Base-by-base conservation (phyloP, 495 filamentous ascomycete species). In the Xylona heveae region DNA sequence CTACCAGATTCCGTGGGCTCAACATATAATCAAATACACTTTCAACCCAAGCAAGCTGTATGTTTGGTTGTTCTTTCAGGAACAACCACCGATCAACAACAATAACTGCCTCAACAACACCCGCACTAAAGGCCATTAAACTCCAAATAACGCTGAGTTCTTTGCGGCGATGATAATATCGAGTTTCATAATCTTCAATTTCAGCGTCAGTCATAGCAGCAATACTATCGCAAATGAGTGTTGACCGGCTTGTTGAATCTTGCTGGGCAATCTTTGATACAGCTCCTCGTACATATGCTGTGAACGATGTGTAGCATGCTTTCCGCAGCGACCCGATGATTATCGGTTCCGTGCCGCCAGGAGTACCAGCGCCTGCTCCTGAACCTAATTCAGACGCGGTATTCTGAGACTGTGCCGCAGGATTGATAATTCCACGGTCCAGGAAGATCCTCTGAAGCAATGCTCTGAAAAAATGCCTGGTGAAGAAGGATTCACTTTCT, bases 41-140 rank as follows among this genome's bases (percentile, higher is more conserved):
- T 52, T 95, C 81, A 19, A 93, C 83, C 88, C 88, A 97, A 12
- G 64, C 57, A 16, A 65, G 57, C 18, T 41, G 32, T 19, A 59
- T 42, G 13, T 50, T 42, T 28, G 6, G 12, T 41, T 90, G 74
- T 46, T 97, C 85, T 28, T 56, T 69, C 35, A 97, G 57, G 52
- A 77, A 97, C 33, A 80, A 58, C 81, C 80, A 95, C 25, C 88
- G 59, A 59, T 97, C 88, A 20, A 82, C 71, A 22, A 93, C 80
- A 47, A 97, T 83, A 32, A 83, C 53, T 17, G 79, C 77, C 53
- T 97, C 88, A 19, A 85, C 71, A 9, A 94, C 71, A 6, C 66
- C 66, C 5, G 90, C 79, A 44, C 80, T 88, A 45, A 91, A 93
- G 2, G 88, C 81, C 85, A 95, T 95, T 44, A 97, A 51, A 41